Base-by-base conservation (phyloP, 2,329 filamentous ascomycete species). In the Raffaelea ambrosiae region DNA sequence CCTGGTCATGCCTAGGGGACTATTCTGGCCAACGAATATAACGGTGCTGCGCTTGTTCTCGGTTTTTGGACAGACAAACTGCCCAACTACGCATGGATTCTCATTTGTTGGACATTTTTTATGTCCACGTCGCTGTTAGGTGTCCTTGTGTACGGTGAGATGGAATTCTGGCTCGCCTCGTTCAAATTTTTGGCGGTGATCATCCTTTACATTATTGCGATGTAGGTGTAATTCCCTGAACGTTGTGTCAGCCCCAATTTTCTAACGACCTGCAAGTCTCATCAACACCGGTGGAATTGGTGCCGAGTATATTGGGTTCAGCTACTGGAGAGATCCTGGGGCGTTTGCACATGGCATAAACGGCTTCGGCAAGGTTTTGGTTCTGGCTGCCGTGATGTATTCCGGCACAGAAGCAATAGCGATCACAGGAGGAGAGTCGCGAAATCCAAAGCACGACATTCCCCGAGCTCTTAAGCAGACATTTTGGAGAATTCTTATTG, bases 281-380 rank as follows among this genome's bases (percentile, higher is more conserved):
- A 67, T 70, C 26, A 61, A 72, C n/a, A 71, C 71, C 33, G 70
- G 54, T 54, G 48, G 33, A 13, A 45, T 42, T 13, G 46, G 46
- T 33, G 44, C 21, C 43, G 58, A 63, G 45, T 54, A 56, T 8
- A 61, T 62, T 43, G 62, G 63, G 13, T 65, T 65, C 51, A 54
- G 58, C 16, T 61, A 64, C 54, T 66, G 63, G 74, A 66, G 67
- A 5, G 51, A 68, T 5, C 74, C 74, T 0, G 78, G 79, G 9
- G 63, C 77, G 1, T 81, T 81, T 59, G 68, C 67, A 8, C 70
- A 76, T 51, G 64, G 72, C 23, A 71, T 75, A 53, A 70, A 58
- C 2, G 54, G 65, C 64, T 69, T 72, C 49, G 63, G 63, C 56
- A 49, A 43, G 22, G 47, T 70, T 4, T 71, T 78, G 42, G 65